phyloP scores from a whole-genome alignment of 805 yeast species.

The Candida quercuum region DNA sequence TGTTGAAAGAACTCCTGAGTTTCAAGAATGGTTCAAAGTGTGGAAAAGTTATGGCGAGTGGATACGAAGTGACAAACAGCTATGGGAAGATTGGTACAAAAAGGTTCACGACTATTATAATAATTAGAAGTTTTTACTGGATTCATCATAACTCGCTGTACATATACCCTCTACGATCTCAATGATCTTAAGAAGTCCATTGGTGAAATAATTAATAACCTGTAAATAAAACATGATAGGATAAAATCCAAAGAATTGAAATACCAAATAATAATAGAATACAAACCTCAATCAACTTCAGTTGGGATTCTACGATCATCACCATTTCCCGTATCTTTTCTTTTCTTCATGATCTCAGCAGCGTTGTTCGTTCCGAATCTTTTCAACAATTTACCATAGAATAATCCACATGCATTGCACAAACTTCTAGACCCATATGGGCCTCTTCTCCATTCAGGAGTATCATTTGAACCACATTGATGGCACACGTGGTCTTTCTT shows the following conservation, averaged over 20 bases:
- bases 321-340: constrained; percentile 21
- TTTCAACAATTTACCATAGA: constrained; percentile 55
- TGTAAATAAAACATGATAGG: too few species aligned
- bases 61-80: too few species aligned
- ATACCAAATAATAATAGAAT: not conserved
- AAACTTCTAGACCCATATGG: constrained; percentile 78
- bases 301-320: constrained; percentile 24
- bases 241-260: too few species aligned
- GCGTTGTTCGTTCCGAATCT: constrained; percentile 36
- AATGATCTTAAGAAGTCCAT: too few species aligned
- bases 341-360: constrained; percentile 16
- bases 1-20: constrained; percentile 12
- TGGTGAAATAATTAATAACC: too few species aligned
- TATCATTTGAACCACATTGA: constrained; percentile 69
- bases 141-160: too few species aligned
- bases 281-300: constrained; percentile 1
- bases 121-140: too few species aligned
- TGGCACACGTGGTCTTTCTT: constrained; percentile 32
- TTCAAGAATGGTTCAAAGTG: too few species aligned
- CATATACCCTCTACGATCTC: too few species aligned
- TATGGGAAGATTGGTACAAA: too few species aligned
- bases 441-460: constrained; percentile 94
- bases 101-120: too few species aligned
- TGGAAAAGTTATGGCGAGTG: too few species aligned
- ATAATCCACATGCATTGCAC: constrained; percentile 91